Percentiles rank a stretch among this genome's conserved stretches.
Evolutionary conservation across 148 eudicot species (phyloP).

Genomic region (Spergularia bocconei): DNA sequence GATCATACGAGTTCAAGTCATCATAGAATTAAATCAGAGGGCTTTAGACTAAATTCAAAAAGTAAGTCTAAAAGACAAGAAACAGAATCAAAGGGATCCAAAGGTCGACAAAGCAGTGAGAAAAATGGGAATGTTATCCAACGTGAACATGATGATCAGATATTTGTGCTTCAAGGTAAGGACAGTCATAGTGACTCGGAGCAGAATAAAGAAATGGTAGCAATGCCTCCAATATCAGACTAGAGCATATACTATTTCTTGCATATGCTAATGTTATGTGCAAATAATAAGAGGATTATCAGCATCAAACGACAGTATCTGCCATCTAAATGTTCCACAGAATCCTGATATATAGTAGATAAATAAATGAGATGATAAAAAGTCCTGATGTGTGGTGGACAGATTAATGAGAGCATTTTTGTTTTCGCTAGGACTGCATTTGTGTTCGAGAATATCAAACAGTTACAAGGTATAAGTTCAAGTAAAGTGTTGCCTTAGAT

Average conservation of each 20-base stretch:
- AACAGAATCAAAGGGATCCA: background rate
- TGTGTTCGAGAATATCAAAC: background rate
- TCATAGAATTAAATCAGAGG: background rate
- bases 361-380: background rate
- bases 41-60: background rate
- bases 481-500: background rate
- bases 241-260: conserved; percentile 5
- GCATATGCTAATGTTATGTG: background rate
- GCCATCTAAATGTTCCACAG: background rate
- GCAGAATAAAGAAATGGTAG: background rate
- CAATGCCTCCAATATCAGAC: conserved; percentile 12
- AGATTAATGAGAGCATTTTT: background rate
- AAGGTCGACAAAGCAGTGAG: background rate
- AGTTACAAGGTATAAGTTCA: background rate
- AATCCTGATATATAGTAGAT: background rate
- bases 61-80: background rate
- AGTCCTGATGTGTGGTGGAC: too few species aligned
- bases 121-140: background rate
- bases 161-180: background rate
- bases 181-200: background rate
- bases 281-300: conserved; percentile 4
- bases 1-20: background rate
- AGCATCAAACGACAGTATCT: background rate
- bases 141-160: background rate
- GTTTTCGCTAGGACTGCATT: background rate